Evolutionary conservation across 169 alveolate genomes (phyloP), one percentile per base, ranked within the genome.

Genomic region (Cyclospora cayetanensis): DNA sequence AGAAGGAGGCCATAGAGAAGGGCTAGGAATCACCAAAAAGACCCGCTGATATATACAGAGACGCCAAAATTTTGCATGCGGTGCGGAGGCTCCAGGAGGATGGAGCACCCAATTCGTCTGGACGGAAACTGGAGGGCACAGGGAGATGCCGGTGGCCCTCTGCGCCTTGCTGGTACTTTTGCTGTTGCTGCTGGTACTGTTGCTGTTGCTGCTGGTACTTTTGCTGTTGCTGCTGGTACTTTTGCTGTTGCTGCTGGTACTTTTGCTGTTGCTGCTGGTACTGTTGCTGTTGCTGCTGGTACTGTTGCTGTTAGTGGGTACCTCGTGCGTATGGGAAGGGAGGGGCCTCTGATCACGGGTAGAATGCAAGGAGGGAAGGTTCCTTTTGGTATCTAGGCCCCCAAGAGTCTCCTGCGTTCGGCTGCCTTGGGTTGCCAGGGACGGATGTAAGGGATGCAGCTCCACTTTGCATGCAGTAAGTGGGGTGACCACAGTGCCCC

Each of bases 41-140:
- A 86, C 86, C 39, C 60, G 85, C 43, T 63, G 80, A 55, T 66
- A 86, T 25, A 66, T 35, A 12, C 92, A 37, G 43, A 86, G 72
- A 0, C 92, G 42, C 92, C 92, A 86, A 0, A 84, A 72, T n/a
- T 63, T n/a, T 15, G 76, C 72, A 37, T 63, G 43, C 37, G 83
- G 35, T 1, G 66, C 12, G 35, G 90, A 18, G 1, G 77, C 43
- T 2, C 77, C 83, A 25, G 53, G n/a, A 41, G 77, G 34, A 42
- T 20, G 92, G 43, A 25, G 55, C 60, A 63, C 29, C 25, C 60
- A 50, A n/a, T 4, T 42, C 9, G 27, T 42, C 60, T 18, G 50
- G 55, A 35, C 35, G 25, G 53, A 39, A 35, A 31, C 43, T 0
- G 18, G 46, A 63, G 4, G 74, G 20, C 34, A 63, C 12, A 27